Evolutionary conservation across 805 yeast species (phyloP).

Genomic region (Hanseniaspora meyeri): DNA sequence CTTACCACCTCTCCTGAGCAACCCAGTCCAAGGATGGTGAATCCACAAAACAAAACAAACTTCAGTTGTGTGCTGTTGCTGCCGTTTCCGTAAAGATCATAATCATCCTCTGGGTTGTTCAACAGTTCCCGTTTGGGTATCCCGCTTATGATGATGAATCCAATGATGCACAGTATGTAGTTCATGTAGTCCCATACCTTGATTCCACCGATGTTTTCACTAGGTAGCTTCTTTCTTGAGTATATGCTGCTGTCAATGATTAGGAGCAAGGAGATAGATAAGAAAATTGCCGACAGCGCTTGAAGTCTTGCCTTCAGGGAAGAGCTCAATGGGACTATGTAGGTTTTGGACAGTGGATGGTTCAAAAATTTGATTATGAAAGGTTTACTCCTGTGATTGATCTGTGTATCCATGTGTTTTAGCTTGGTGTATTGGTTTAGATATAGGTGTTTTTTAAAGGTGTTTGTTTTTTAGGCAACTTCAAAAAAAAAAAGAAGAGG

Average conservation of each 20-base stretch:
- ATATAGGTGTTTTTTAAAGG: neutral
- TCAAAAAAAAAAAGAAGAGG: too few relatives aligned
- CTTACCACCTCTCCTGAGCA: slow-evolving; percentile 85
- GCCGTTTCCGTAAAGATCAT: slow-evolving; percentile 36
- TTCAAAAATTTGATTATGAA: slow-evolving; percentile 5
- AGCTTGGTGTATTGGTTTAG: neutral
- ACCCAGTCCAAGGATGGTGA: slow-evolving; percentile 86
- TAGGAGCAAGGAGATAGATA: slow-evolving; percentile 5
- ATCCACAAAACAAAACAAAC: slow-evolving; percentile 79
- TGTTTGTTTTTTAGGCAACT: too few relatives aligned
- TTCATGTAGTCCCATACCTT: slow-evolving; percentile 12
- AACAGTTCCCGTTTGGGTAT: slow-evolving; percentile 9
- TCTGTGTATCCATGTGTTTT: neutral
- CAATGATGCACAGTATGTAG: slow-evolving; percentile 9
- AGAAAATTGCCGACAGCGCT: slow-evolving; percentile 9
- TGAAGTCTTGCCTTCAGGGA: slow-evolving; percentile 7
- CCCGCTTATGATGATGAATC: slow-evolving; percentile 10
- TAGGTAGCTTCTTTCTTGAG: slow-evolving; percentile 6
- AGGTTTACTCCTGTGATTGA: neutral
- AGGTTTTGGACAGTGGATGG: slow-evolving; percentile 10
- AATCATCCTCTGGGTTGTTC: slow-evolving; percentile 16
- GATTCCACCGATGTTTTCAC: slow-evolving; percentile 9
- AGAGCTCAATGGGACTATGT: slow-evolving; percentile 6
- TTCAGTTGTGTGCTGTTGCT: slow-evolving; percentile 67
- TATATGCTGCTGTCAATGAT: slow-evolving; percentile 12